Evolutionary conservation across 1,284 basidiomycete species (phyloP).

Genomic region (Naganishia cerealis): DNA sequence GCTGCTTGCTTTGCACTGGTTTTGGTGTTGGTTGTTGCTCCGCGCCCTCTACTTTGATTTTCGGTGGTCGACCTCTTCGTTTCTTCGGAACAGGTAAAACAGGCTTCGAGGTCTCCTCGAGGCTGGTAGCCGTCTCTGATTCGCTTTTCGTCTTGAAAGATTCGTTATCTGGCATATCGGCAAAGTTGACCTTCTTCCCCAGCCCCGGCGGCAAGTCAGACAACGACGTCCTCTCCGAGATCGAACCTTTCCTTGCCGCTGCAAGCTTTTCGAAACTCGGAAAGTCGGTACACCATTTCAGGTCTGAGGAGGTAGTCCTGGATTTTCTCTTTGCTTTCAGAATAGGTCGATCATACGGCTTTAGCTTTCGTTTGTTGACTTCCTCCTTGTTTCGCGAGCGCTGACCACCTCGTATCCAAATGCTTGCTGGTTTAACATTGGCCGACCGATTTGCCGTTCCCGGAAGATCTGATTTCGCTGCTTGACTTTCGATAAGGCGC

Average conservation of each 20-base stretch:
- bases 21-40: background rate
- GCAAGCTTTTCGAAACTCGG: conserved; percentile 13
- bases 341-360: conserved; percentile 21
- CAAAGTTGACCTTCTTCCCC: conserved; percentile 6
- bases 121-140: background rate
- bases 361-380: background rate
- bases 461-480: background rate
- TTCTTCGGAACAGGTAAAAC: background rate
- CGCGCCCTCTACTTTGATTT: background rate
- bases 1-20: background rate
- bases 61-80: conserved; percentile 13
- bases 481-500: background rate
- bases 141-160: background rate
- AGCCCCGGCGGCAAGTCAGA: conserved; percentile 3
- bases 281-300: conserved; percentile 17
- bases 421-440: background rate
- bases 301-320: background rate
- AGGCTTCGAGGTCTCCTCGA: background rate
- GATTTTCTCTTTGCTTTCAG: background rate
- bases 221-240: background rate
- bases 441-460: background rate
- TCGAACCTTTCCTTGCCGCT: conserved; percentile 2
- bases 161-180: background rate
- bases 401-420: conserved; percentile 23
- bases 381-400: conserved; percentile 16